A percentile compares a stretch with the other conserved stretches of the same genome.
phyloP scores from a whole-genome alignment of 2,329 filamentous ascomycete species.

The Chaetomium strumarium region DNA sequence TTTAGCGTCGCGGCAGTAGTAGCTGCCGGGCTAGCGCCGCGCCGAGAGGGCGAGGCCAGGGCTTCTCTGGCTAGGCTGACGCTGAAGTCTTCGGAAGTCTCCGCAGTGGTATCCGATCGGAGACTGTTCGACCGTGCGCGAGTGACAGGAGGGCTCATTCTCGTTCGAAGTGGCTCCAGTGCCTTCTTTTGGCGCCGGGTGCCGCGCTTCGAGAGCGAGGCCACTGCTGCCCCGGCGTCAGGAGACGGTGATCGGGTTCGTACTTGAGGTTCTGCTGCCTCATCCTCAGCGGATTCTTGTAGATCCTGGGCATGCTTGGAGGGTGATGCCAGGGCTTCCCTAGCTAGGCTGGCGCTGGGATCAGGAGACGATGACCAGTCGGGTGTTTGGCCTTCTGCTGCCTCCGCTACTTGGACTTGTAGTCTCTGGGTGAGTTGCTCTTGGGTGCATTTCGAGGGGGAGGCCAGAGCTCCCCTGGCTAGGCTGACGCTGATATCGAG shows the following conservation, averaged over 20 bases:
- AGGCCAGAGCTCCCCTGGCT: conserved; percentile 21
- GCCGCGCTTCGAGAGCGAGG: background rate
- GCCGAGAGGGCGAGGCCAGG: conserved; percentile 27
- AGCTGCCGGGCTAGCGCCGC: background rate
- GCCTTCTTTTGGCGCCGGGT: conserved; percentile 17
- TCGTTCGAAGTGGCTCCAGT: conserved; percentile 18
- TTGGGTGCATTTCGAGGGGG: conserved; percentile 3
- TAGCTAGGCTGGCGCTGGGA: conserved; percentile 25
- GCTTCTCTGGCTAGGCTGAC: conserved; percentile 29
- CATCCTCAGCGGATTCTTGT: background rate
- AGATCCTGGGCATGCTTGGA: conserved; percentile 12
- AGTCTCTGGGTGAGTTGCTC: too few relatives aligned
- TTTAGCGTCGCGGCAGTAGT: conserved; percentile 33
- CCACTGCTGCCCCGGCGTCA: conserved; percentile 26
- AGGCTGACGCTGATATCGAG: conserved; percentile 26
- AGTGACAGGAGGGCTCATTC: conserved; percentile 23
- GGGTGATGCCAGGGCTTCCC: conserved; percentile 19
- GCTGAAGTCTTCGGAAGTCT: conserved; percentile 26
- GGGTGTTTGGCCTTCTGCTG: background rate
- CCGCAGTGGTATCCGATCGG: conserved; percentile 22
- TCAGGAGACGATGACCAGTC: conserved; percentile 17
- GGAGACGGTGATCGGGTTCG: conserved; percentile 6
- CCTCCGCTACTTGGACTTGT: background rate
- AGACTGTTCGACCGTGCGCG: conserved; percentile 27
- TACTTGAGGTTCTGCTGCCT: background rate